These are phyloP conservation scores for Podosphaera fusca DNA, from an alignment of 2,329 filamentous ascomycete genomes.

Conservation along the genomic window DNA sequence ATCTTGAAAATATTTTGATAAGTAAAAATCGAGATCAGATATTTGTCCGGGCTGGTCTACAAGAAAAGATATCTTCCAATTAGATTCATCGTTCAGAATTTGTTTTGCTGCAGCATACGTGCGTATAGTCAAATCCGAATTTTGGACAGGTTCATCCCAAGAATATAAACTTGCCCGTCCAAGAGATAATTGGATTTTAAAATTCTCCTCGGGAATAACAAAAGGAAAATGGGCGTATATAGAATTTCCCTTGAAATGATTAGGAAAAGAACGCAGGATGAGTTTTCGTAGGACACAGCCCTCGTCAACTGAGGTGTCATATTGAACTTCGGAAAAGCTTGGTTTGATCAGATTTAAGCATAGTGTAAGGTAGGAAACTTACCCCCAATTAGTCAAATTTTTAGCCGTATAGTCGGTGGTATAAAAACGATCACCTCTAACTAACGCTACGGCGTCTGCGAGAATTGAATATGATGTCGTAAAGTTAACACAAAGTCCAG, in stretches of 20 bases:
- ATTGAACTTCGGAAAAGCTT: constrained; percentile 32
- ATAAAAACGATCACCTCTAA: constrained; percentile 34
- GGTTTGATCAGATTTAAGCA: neutral
- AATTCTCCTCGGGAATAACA: constrained; percentile 48
- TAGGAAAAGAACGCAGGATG: constrained; percentile 55
- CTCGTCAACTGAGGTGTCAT: constrained; percentile 51
- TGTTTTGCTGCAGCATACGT: constrained; percentile 38
- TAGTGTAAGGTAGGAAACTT: constrained; percentile 13
- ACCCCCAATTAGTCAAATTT: constrained; percentile 67
- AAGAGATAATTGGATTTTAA: constrained; percentile 43
- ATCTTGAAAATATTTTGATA: constrained; percentile 26
- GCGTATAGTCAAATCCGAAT: constrained; percentile 29
- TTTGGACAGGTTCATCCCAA: constrained; percentile 36
- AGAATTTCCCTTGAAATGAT: constrained; percentile 55
- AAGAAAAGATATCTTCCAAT: constrained; percentile 40
- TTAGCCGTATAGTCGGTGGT: constrained; percentile 29
- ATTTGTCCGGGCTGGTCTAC: constrained; percentile 18
- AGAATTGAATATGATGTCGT: constrained; percentile 32
- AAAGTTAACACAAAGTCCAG: constrained; percentile 28
- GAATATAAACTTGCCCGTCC: constrained; percentile 45
- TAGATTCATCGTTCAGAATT: constrained; percentile 32
- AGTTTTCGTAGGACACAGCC: constrained; percentile 74
- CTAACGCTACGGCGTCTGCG: constrained; percentile 34
- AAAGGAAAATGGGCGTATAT: constrained; percentile 40
- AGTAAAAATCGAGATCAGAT: constrained; percentile 33